Base-by-base conservation (phyloP, 257 asterid species). In the Jasminum sambac region DNA sequence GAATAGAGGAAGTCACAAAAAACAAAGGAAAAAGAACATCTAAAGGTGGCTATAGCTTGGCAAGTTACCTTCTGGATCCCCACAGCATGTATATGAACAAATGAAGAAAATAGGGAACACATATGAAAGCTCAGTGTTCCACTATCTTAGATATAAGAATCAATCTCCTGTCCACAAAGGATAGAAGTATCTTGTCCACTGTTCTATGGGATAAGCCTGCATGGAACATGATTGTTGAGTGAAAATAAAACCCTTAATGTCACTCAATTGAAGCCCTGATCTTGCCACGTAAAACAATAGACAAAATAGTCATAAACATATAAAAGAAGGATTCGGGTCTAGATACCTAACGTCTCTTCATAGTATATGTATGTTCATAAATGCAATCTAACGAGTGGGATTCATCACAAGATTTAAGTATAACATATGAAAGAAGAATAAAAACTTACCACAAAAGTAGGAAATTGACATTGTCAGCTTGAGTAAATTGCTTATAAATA, bases 391-490 rank as follows among this genome's bases (percentile, higher is more conserved):
- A n/a, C 1, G 19, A 40, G 55, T 21, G 52, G 46, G 34, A 64
- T 30, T 37, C 43, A 34, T 40, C 9, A 11, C 12, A 10, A 38
- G 0, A 64, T 17, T 17, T 8, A 64, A 30, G 4, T 30, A 50
- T n/a, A 50, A 50, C 17, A 50, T 50, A 21, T 17, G 26, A 65
- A 11, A 66, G 67, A 16, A 37, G 19, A 76, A 59, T 19, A 42
- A 72, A 63, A 46, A 75, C 74, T 57, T 52, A 75, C 85, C 75
- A 13, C 26, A 46, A 77, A 24, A 26, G 25, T 26, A 5, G 52
- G 52, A 21, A 25, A 36, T 39, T 40, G 46, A 9, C 12, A 64
- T 30, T 30, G 36, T 30, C 36, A 30, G 4, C 36, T 30, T 30
- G 36, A 30, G 36, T 30, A 30, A 30, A 30, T 30, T 30, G 36